Evolutionary conservation across 2,329 filamentous ascomycete species (phyloP), one percentile per base, ranked within the genome.

Genomic region (Ascochyta pisi): DNA sequence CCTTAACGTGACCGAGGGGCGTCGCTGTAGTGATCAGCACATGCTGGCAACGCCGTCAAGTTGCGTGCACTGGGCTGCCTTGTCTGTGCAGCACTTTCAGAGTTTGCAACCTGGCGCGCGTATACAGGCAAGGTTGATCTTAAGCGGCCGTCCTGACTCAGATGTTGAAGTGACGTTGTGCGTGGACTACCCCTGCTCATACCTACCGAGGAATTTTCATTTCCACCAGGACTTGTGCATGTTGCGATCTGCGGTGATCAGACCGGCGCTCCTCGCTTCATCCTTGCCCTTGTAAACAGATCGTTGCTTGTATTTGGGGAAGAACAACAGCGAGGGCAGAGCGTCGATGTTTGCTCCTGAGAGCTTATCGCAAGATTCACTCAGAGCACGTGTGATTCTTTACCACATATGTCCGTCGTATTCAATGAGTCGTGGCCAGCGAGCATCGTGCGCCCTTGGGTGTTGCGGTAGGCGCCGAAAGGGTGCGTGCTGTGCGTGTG

Each of bases 181-280:
- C 37, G 52, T 34, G 26, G 29, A 34, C n/a, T 22, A 42, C 26
- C 47, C 53, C 26, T 56, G 37, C 48, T 47, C 22, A 48, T 42
- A 43, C 37, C 47, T 51, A 44, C 53, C 53, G 53, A 48, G 37
- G 15, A n/a, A 5, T 9, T 48, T 8, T 48, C 45, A 56, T 56
- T 51, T 56, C 47, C 53, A 48, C 53, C 33, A 51, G 53, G 53
- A 51, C 16, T 51, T 48, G 35, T 51, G 53, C 53, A 51, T 27
- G 35, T 27, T 37, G 37, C 9, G 47, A 56, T 56, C 53, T 47
- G 47, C 53, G 53, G 26, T 43, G 53, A 56, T 56, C 53, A 56
- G 42, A 56, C 47, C 13, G 31, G 22, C 48, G 37, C 42, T 47
- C 53, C 53, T 56, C 47, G 53, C 53, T 50, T 55, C 46, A 42